Base-by-base conservation (phyloP, 192 early-diverging fungal genomes). In the Glomus cerebriforme region DNA sequence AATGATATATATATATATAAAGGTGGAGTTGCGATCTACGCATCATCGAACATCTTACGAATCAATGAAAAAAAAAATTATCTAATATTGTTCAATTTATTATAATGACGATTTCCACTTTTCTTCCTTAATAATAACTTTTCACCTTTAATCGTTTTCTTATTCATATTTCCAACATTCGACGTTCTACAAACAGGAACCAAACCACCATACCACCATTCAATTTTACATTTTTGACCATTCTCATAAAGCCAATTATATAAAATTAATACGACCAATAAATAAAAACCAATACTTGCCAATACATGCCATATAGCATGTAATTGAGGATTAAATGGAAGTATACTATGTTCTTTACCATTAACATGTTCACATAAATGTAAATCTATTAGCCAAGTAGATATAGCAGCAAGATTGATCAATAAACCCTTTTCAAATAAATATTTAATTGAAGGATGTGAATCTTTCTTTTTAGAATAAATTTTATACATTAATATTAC, bases 251-350 rank as follows among this genome's bases (percentile, higher is more conserved):
- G 54, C 22, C 81, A 80, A 32, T 81, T 80, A 31, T 82, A 80
- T 84, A 91, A 84, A 64, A 88, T 82, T 49, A 91, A 81, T 1
- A 88, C 86, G 1, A 87, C 87, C 80, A 91, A 77, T 26, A 89
- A 85, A 63, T 87, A 89, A 6, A 90, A 81, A 2, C 88, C 90
- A 59, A 89, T 70, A 10, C 89, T 90, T 3, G 87, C 89, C 39
- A 91, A 78, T 0, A 88, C 82, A 64, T 91, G 90, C 90, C 90
- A 91, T 87, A 87, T 87, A 10, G 90, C 90, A 71, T 91, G 90
- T 10, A 91, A 82, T 79, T 91, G 83, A 81, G 85, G 32, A 80
- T 90, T 89, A 47, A 67, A 26, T 58, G 79, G 39, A 47, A 65
- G 17, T 29, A 66, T 65, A 74, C 65, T 17, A 39, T 37, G 22